These are phyloP conservation scores for Fraxinus paxiana DNA, from an alignment of 305 asterid genomes.

Conservation along the genomic window DNA sequence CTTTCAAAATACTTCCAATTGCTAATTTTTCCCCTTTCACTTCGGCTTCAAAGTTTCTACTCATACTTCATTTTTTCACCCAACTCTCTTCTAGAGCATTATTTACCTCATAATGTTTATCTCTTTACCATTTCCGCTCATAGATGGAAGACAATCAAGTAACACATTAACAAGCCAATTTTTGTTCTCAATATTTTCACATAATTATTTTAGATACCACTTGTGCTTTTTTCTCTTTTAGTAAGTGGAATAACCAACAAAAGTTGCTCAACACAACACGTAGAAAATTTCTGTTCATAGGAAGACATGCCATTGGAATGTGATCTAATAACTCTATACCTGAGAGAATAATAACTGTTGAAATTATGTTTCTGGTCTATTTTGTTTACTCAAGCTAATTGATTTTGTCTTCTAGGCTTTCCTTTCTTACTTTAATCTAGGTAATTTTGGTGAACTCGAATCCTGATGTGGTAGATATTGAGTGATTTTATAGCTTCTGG, in stretches of 20 bases:
- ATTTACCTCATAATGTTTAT: neutral
- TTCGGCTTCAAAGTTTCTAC: neutral
- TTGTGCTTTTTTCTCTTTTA: neutral
- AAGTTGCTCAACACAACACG: neutral
- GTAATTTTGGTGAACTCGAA: too few species aligned
- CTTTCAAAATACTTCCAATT: neutral
- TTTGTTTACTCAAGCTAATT: too few species aligned
- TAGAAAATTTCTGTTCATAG: neutral
- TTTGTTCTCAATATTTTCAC: neutral
- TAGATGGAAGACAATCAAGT: neutral
- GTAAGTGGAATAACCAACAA: neutral
- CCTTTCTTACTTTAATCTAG: too few species aligned
- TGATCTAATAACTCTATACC: conserved; percentile 14
- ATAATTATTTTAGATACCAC: neutral
- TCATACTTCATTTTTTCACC: neutral
- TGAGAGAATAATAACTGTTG: neutral
- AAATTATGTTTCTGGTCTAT: too few species aligned
- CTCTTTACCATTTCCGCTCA: neutral
- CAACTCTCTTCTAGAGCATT: neutral
- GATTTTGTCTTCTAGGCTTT: too few species aligned
- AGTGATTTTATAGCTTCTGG: too few species aligned
- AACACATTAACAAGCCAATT: neutral
- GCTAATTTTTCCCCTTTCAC: neutral
- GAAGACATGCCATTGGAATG: neutral
- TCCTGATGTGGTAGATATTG: too few species aligned